phyloP scores from a whole-genome alignment of 139 green algal species.

The Pycnococcus provasolii region DNA sequence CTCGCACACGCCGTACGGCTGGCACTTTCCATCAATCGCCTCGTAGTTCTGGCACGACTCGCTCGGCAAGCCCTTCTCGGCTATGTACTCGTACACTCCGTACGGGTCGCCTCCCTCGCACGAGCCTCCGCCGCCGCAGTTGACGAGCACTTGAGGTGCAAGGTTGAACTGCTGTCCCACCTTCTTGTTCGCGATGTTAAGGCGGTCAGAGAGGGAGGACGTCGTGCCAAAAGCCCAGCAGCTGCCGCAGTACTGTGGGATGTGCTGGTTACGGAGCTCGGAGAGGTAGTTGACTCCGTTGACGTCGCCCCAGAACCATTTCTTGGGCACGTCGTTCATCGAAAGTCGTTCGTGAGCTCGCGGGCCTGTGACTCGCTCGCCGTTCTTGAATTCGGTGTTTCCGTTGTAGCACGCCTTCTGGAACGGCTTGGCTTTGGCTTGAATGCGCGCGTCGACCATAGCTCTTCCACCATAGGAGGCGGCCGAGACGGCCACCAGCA shows the following conservation, averaged over 20 bases:
- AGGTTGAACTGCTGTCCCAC: slow-evolving; percentile 34
- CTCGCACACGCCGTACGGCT: slow-evolving; percentile 32
- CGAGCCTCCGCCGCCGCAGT: slow-evolving; percentile 31
- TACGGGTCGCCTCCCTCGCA: slow-evolving; percentile 37
- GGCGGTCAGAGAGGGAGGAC: slow-evolving; percentile 38
- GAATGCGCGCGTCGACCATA: too few species aligned
- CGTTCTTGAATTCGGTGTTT: slow-evolving; percentile 11
- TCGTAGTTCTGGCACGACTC: slow-evolving; percentile 53
- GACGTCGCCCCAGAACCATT: slow-evolving; percentile 22
- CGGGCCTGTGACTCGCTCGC: slow-evolving; percentile 6
- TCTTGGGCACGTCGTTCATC: slow-evolving; percentile 1
- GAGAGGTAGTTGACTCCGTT: slow-evolving; percentile 44
- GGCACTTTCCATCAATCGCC: slow-evolving; percentile 37
- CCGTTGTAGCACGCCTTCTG: not conserved
- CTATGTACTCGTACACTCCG: slow-evolving; percentile 42
- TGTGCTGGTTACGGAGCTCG: slow-evolving; percentile 40
- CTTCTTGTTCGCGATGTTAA: slow-evolving; percentile 41
- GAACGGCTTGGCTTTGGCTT: not conserved
- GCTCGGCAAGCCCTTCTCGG: slow-evolving; percentile 33
- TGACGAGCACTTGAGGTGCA: slow-evolving; percentile 38
- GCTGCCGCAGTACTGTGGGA: slow-evolving; percentile 46
- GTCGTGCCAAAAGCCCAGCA: slow-evolving; percentile 46
- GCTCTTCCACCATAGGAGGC: too few species aligned
- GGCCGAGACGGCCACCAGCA: too few species aligned
- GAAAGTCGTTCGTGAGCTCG: slow-evolving; percentile 6